A percentile compares a stretch with the other conserved stretches of the same genome.
Evolutionary conservation across 495 filamentous ascomycete species (phyloP).

Genomic region (Xylaria flabelliformis): DNA sequence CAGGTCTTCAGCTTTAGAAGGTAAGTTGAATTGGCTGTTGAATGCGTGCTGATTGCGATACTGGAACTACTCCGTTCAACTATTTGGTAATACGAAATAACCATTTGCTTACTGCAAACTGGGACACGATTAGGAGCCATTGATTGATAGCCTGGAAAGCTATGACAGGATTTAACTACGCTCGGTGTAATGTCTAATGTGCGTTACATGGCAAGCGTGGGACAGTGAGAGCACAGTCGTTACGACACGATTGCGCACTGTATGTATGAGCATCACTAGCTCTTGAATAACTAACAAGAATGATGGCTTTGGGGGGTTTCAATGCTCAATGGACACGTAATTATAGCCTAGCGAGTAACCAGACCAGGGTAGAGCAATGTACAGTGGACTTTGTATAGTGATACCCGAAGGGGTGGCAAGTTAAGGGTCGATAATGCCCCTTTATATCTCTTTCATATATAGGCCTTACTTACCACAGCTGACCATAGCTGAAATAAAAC

Average conservation of each 20-base stretch:
- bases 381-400: neutral
- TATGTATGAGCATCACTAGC: neutral
- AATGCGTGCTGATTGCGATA: neutral
- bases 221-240: neutral
- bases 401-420: neutral
- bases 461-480: neutral
- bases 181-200: neutral
- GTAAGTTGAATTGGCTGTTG: neutral
- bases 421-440: neutral
- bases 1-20: neutral
- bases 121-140: neutral
- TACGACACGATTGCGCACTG: neutral
- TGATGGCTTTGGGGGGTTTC: neutral
- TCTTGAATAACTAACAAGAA: neutral
- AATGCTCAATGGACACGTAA: neutral
- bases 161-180: neutral
- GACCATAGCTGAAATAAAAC: neutral
- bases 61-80: neutral
- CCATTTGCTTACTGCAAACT: neutral
- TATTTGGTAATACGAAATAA: neutral
- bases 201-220: slow-evolving; percentile 2
- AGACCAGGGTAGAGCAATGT: neutral
- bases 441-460: neutral
- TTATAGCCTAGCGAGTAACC: neutral
- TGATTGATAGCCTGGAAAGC: neutral